Evolutionary conservation across 1,284 basidiomycete species (phyloP).

Genomic region (Nidula niveotomentosa): DNA sequence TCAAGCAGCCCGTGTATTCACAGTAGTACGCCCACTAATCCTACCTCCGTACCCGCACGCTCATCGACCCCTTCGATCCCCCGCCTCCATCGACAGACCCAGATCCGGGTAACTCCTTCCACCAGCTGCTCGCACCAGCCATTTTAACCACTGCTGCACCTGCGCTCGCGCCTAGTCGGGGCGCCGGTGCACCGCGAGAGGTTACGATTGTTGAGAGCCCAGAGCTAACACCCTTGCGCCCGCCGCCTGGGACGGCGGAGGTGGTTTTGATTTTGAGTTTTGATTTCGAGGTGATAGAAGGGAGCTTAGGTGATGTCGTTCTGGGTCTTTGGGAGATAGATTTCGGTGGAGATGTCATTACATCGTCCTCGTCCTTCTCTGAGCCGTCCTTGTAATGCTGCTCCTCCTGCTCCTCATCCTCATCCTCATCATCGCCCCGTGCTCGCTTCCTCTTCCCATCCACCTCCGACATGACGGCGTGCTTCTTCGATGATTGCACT

Average conservation of each 20-base stretch:
- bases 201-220: conserved; percentile 67
- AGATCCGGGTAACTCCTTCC: conserved; percentile 37
- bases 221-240: conserved; percentile 68
- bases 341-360: conserved; percentile 3
- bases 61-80: conserved; percentile 9
- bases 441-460: background rate
- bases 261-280: background rate
- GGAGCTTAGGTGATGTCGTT: too few species aligned
- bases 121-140: conserved; percentile 40
- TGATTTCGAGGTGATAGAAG: too few species aligned
- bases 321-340: too few species aligned
- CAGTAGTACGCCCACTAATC: background rate
- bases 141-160: conserved; percentile 7
- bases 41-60: background rate
- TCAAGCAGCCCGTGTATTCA: too few species aligned
- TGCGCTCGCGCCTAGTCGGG: conserved; percentile 1
- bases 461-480: background rate
- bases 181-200: conserved; percentile 9
- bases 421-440: background rate
- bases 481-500: background rate
- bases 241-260: conserved; percentile 51
- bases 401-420: conserved; percentile 9
- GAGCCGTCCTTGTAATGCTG: conserved; percentile 21
- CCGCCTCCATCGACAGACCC: background rate
- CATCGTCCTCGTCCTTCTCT: conserved; percentile 13